Percentiles rank a stretch among this genome's conserved stretches.
phyloP scores from a whole-genome alignment of 192 early-diverging fungal genomes.

The Backusella parvicylindrica region DNA sequence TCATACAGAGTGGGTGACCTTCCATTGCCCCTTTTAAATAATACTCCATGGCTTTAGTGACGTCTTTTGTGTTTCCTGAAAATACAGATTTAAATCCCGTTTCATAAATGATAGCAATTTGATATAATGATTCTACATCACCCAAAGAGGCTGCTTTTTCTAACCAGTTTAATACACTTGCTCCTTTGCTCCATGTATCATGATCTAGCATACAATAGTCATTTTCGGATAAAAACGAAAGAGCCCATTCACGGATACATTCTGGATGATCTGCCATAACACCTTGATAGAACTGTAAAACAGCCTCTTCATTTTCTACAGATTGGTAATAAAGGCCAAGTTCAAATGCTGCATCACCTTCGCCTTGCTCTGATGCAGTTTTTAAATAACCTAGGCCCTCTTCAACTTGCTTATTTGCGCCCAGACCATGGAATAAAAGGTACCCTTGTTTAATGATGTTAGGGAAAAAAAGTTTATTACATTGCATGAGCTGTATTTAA shows the following conservation, averaged over 20 bases:
- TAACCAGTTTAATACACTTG: constrained; percentile 7
- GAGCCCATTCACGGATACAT: constrained; percentile 21
- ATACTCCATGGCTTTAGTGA: constrained; percentile 7
- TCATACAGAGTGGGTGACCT: not conserved
- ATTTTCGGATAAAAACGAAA: constrained; percentile 3
- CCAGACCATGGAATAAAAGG: not conserved
- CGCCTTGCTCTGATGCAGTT: constrained; percentile 29
- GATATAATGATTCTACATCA: constrained; percentile 1
- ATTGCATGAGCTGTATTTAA: not conserved
- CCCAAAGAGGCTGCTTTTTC: constrained; percentile 13
- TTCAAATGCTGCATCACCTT: constrained; percentile 19
- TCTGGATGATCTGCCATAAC: constrained; percentile 10
- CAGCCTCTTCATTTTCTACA: not conserved
- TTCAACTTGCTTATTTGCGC: not conserved
- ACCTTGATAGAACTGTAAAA: constrained; percentile 10
- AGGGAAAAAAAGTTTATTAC: too few relatives aligned
- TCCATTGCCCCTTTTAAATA: constrained; percentile 7
- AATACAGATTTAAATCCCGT: constrained; percentile 4
- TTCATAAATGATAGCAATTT: constrained; percentile 4
- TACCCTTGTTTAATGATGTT: not conserved
- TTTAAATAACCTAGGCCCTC: not conserved
- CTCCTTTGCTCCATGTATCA: not conserved
- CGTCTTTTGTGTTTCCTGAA: not conserved
- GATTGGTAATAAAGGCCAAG: constrained; percentile 9
- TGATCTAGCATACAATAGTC: not conserved